Percentiles rank a stretch among this genome's conserved stretches.
phyloP scores from a whole-genome alignment of 176 grass and related monocot species.

The Carex scoparia region DNA sequence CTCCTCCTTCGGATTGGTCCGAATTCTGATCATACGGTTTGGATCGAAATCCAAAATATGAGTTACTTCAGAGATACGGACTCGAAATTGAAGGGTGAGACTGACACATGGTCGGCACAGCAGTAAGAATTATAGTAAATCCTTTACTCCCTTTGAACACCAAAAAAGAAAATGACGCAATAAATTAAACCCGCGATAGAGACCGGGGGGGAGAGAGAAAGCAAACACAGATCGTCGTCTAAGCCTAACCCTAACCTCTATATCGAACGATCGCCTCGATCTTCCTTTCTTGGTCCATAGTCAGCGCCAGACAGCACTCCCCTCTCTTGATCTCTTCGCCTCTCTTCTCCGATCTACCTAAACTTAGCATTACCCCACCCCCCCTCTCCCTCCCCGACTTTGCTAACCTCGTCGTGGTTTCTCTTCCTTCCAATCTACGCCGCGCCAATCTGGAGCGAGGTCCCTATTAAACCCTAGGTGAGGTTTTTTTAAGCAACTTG shows the following conservation, averaged over 20 bases:
- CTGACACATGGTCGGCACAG: neutral
- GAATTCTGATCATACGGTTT: too few relatives aligned
- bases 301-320: neutral
- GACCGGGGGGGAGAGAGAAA: neutral
- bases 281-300: neutral
- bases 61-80: too few relatives aligned
- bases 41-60: too few relatives aligned
- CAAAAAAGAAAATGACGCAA: neutral
- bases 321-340: neutral
- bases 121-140: neutral
- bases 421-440: neutral
- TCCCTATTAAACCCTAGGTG: neutral
- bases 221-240: neutral
- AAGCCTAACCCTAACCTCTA: slow-evolving; percentile 2
- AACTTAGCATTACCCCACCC: neutral
- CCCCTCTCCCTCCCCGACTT: neutral
- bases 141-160: neutral
- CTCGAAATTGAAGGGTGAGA: too few relatives aligned
- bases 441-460: neutral
- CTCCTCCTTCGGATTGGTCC: too few relatives aligned
- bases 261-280: neutral
- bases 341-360: neutral
- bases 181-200: neutral
- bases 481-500: neutral
- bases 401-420: neutral